Evolutionary conservation across 208 protist genomes (phyloP), one percentile per base, ranked within the genome.

Genomic region (Crithidia sp.): DNA sequence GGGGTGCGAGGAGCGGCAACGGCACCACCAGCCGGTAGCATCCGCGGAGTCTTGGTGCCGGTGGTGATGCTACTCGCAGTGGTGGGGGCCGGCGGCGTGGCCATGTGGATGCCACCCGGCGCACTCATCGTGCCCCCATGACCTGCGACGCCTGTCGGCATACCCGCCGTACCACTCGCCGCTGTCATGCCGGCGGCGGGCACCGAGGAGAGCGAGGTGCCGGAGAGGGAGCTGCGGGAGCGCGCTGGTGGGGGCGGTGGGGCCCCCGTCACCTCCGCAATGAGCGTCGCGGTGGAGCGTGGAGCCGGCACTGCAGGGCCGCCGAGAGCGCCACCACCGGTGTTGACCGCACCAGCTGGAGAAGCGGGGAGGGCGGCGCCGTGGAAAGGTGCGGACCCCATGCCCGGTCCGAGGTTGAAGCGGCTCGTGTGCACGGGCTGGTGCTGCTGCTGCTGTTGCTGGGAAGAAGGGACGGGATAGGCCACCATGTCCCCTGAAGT

Each of bases 271-370:
- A 45, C 67, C 49, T 79, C 74, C 12, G 74, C 74, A 9, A 73
- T 60, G 7, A 79, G 17, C 10, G 74, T 57, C 9, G 74, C 74
- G 7, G 74, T 57, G 7, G 74, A 79, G 3, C 74, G 66, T n/a
- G 74, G 74, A 10, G 74, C 67, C 4, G 74, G 74, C 4, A 79
- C 74, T 4, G 61, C 74, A 7, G 67, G 74, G 4, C 74, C 74
- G 40, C 59, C 45, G 1, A 13, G 9, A 49, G 12, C 59, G 41
- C 41, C 50, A 2, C 13, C 17, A 1, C 3, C 9, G 2, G 13
- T 56, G 56, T 45, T 49, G 5, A 13, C 41, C 6, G 14, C 17
- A 10, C 8, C 43, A 2, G 49, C 45, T 28, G 28, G 28, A 6
- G 3, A 19, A 17, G 19, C 41, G 28, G 7, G 39, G 0, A 19